Evolutionary conservation across 257 asterid species (phyloP), one percentile per base, ranked within the genome.

Genomic region (Solanum phureja): DNA sequence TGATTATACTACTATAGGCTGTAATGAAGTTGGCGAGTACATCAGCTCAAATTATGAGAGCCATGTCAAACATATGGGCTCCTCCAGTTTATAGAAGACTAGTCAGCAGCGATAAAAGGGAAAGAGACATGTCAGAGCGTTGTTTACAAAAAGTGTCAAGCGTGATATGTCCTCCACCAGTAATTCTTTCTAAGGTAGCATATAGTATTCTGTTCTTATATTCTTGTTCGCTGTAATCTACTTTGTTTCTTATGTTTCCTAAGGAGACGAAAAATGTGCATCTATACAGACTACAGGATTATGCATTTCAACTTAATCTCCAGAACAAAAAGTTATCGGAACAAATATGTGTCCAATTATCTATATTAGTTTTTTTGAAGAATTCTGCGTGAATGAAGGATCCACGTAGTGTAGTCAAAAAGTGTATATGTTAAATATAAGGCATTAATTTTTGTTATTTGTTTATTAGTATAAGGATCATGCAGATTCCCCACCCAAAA

Each of bases 41-140:
- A 64, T 88, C 91, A 86, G 64, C 91, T 68, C 91, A 91, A 87
- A 90, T 88, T 88, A 94, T 95, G 98, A 92, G 93, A 90, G 89
- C 86, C 87, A 38, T 90, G 86, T 94, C 98, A 87, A 79, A 91
- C 87, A 83, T 91, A 83, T 94, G 98, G 98, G 89, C 88, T 88
- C 97, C 98, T 84, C 95, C 98, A 83, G 88, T 95, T 81, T 94
- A 95, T 88, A 92, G 94, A 93, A 92, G 98, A 90, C 98, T 95
- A 81, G 93, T 93, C 89, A 94, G 96, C 91, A 71, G 84, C 49
- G 91, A 95, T 86, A 95, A 93, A 92, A 94, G 95, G 91, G 98
- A 95, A 89, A 93, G 95, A 90, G 98, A 94, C 77, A 94, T 94
- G 92, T 92, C 98, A 5, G 98, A 94, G 87, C 93, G 96, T 86